phyloP scores from a whole-genome alignment of 768 basidiomycete species.

The Suillus fuscotomentosus region DNA sequence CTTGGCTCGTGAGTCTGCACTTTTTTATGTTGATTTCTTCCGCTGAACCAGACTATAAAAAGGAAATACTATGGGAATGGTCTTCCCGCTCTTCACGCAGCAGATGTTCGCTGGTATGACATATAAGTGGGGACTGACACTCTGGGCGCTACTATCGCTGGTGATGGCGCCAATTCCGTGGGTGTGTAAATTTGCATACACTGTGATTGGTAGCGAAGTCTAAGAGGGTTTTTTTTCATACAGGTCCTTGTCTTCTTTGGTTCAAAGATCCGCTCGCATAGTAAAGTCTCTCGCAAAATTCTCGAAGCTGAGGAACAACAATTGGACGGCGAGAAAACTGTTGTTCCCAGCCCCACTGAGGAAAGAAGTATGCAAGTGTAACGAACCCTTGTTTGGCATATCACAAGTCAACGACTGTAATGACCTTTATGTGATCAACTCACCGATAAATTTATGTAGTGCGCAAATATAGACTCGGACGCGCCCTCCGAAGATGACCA shows the following conservation, averaged over 20 bases:
- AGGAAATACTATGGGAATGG: constrained; percentile 38
- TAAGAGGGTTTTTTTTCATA: background rate
- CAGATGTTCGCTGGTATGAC: constrained; percentile 46
- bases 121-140: constrained; percentile 46
- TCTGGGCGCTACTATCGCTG: constrained; percentile 40
- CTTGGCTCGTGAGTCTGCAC: constrained; percentile 36
- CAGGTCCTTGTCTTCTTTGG: constrained; percentile 31
- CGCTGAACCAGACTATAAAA: constrained; percentile 10
- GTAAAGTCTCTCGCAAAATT: constrained; percentile 21
- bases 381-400: background rate
- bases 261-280: constrained; percentile 31
- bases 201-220: background rate
- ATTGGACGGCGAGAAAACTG: background rate
- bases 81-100: constrained; percentile 51
- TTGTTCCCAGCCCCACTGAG: background rate
- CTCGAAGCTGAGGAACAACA: constrained; percentile 14
- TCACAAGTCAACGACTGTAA: background rate
- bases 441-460: background rate
- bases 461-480: background rate
- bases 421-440: background rate
- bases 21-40: background rate
- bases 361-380: background rate
- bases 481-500: too few relatives aligned
- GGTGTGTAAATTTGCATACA: constrained; percentile 25
- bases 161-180: constrained; percentile 46